These are phyloP conservation scores for Monosporascus sp. DNA, from an alignment of 2,329 filamentous ascomycete species.

Conservation along the genomic window DNA sequence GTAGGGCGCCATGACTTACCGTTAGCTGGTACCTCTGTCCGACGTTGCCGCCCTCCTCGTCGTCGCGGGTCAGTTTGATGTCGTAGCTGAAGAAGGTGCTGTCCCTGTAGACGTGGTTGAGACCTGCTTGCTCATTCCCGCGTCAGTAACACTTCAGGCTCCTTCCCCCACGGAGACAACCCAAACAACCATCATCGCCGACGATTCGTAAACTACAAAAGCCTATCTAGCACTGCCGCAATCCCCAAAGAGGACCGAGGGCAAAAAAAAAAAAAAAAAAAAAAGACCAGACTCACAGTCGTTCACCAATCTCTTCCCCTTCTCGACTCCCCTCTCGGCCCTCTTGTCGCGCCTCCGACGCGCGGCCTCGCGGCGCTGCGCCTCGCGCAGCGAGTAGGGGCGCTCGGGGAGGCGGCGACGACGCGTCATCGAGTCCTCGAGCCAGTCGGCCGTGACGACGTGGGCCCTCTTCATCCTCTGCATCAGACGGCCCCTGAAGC, in stretches of 20 bases:
- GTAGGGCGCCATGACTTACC: constrained; percentile 37
- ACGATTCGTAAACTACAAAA: no score
- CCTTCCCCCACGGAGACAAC: neutral
- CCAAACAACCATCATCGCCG: no score
- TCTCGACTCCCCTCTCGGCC: constrained; percentile 25
- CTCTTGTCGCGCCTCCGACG: constrained; percentile 34
- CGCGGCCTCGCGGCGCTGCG: constrained; percentile 28
- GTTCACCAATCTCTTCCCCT: constrained; percentile 41
- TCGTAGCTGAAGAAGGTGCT: constrained; percentile 58
- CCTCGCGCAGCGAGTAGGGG: constrained; percentile 39
- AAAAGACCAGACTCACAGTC: constrained; percentile 35
- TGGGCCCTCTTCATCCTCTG: constrained; percentile 32
- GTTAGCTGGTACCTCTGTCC: constrained; percentile 57
- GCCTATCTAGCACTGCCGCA: no score
- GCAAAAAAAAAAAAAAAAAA: neutral
- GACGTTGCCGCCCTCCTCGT: constrained; percentile 35
- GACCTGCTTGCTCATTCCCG: constrained; percentile 32
- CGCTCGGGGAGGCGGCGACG: constrained; percentile 25
- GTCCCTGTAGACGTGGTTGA: constrained; percentile 64
- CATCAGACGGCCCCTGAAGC: constrained; percentile 27
- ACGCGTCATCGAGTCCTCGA: constrained; percentile 39
- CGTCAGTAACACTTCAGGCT: neutral
- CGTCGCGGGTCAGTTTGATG: constrained; percentile 53
- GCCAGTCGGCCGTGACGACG: constrained; percentile 49
- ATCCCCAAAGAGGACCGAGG: neutral